These are phyloP conservation scores for Saturnispora serradocipensis DNA, from an alignment of 805 yeast genomes.

Conservation along the genomic window DNA sequence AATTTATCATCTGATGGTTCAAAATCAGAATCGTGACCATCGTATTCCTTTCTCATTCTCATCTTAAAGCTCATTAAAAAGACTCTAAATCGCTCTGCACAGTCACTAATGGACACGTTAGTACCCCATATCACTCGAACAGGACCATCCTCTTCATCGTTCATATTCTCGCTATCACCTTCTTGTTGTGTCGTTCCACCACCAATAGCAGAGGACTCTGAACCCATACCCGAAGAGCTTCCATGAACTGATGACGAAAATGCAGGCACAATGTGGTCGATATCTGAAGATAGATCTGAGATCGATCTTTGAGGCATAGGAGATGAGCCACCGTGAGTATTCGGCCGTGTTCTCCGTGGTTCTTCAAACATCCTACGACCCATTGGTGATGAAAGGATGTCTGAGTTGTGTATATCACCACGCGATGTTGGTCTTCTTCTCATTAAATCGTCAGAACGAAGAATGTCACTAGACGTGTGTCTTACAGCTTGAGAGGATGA, in stretches of 20 bases:
- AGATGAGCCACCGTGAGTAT: conserved; percentile 2
- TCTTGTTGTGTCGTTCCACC: not conserved
- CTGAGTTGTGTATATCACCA: conserved; percentile 71
- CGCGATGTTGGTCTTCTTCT: conserved; percentile 46
- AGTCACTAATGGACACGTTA: conserved; percentile 85
- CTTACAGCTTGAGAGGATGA: conserved; percentile 41
- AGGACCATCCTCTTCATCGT: conserved; percentile 46
- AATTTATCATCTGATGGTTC: conserved; percentile 55
- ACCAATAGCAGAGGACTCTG: conserved; percentile 5
- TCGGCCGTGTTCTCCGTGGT: conserved; percentile 10
- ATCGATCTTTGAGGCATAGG: not conserved
- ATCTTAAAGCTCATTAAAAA: conserved; percentile 78
- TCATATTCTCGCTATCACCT: not conserved
- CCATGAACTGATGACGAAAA: conserved; percentile 12
- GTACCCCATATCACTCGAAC: conserved; percentile 97
- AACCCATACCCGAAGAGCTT: not conserved
- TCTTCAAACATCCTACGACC: conserved; percentile 53
- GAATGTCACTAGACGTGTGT: conserved; percentile 24
- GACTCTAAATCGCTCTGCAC: conserved; percentile 68
- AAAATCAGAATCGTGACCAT: conserved; percentile 30
- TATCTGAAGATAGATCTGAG: conserved; percentile 9
- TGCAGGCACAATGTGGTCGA: conserved; percentile 14
- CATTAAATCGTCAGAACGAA: conserved; percentile 32
- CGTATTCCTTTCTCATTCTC: conserved; percentile 55
- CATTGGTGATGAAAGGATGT: conserved; percentile 58